Conservation (phyloP, 2,329 filamentous ascomycete genomes). For the Celoporthe dispersa region DNA sequence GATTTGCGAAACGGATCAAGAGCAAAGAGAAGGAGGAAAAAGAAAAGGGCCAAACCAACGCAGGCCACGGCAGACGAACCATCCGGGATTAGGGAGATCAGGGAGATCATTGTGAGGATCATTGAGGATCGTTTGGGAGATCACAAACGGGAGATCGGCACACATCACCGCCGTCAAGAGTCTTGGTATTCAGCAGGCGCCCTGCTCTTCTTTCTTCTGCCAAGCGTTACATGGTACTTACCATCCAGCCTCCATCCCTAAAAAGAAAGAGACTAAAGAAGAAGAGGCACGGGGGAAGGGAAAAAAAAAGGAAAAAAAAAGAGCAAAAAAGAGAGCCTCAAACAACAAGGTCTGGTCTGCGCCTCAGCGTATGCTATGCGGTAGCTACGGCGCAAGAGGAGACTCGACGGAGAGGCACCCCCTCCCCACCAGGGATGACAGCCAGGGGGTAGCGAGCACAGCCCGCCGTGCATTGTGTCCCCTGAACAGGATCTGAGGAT, state of each 20-base stretch:
- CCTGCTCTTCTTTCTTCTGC: background rate
- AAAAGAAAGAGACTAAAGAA: too few species aligned
- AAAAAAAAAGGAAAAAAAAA: too few species aligned
- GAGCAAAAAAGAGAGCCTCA: conserved; percentile 1
- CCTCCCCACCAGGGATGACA: background rate
- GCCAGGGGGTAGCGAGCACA: background rate
- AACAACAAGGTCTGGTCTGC: background rate
- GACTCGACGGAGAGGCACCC: too few species aligned
- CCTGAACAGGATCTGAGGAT: conserved; percentile 2
- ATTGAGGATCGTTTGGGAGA: background rate
- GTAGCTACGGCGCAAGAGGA: background rate
- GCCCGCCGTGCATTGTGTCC: conserved; percentile 1
- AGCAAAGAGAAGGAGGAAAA: background rate
- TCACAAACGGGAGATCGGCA: conserved; percentile 16
- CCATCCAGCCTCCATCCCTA: too few species aligned
- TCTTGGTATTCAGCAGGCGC: background rate
- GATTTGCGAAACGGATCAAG: background rate
- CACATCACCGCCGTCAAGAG: background rate
- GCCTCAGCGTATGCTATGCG: background rate
- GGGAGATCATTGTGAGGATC: conserved; percentile 2
- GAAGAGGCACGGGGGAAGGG: too few species aligned
- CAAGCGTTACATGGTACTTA: too few species aligned
- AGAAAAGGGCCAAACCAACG: background rate
- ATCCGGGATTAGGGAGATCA: conserved; percentile 5
- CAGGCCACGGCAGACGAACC: background rate